Percentiles rank a stretch among this genome's conserved stretches.
Evolutionary conservation across 2,329 filamentous ascomycete genomes (phyloP).

Genomic region (Scytalidium sp.): DNA sequence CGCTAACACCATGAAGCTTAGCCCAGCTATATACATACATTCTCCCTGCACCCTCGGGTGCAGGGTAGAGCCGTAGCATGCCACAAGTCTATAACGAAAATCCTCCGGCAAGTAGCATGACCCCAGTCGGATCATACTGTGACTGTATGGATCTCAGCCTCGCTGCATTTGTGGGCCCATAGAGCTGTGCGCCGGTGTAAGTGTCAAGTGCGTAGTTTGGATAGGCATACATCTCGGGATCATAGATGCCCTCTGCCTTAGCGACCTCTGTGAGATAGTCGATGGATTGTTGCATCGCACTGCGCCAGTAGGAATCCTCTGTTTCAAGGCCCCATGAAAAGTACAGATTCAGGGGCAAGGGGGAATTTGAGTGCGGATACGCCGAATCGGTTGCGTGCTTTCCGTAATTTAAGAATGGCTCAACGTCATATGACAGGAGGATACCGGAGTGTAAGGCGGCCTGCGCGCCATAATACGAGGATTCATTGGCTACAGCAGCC

Average conservation of each 20-base stretch:
- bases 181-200: conserved; percentile 20
- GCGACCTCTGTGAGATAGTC: conserved; percentile 24
- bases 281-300: conserved; percentile 18
- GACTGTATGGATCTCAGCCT: conserved; percentile 16
- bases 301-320: conserved; percentile 27
- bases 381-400: conserved; percentile 27
- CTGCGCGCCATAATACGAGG: conserved; percentile 13
- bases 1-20: no score
- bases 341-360: conserved; percentile 24
- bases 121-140: conserved; percentile 20
- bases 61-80: no score
- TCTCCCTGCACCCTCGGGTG: no score
- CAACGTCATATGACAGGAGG: conserved; percentile 24
- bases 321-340: conserved; percentile 19
- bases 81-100: conserved; percentile 13
- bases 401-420: conserved; percentile 28
- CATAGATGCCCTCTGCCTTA: conserved; percentile 24
- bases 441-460: conserved; percentile 14
- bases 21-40: no score
- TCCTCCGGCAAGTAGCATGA: conserved; percentile 23
- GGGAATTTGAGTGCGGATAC: conserved; percentile 26
- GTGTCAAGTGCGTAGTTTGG: conserved; percentile 22
- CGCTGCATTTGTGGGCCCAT: conserved; percentile 30
- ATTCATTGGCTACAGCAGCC: no score
- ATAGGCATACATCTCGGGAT: conserved; percentile 13